Conservation (phyloP, 805 yeast genomes). For the Priceomyces medius region DNA sequence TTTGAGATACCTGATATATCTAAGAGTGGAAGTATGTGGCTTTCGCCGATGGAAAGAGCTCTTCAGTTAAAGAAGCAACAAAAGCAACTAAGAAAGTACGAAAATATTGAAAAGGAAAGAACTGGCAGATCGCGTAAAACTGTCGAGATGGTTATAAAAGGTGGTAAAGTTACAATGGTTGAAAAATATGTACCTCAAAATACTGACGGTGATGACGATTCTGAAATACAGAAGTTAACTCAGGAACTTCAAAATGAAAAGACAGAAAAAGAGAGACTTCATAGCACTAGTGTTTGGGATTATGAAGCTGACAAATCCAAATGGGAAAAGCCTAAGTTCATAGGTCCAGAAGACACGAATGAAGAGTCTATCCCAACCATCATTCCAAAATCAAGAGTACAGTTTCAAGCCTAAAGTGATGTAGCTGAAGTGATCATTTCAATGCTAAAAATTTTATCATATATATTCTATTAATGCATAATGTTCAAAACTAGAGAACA, state of each 20-base stretch:
- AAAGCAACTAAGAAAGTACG: constrained; percentile 61
- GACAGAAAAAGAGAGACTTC: constrained; percentile 27
- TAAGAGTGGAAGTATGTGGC: constrained; percentile 66
- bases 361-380: not conserved
- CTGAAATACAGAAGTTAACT: constrained; percentile 38
- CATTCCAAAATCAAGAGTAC: constrained; percentile 23
- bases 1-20: constrained; percentile 59
- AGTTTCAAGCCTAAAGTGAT: constrained; percentile 20
- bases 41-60: constrained; percentile 84
- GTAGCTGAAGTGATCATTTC: constrained; percentile 8
- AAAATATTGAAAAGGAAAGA: constrained; percentile 55
- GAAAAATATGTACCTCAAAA: constrained; percentile 35
- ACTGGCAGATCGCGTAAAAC: constrained; percentile 74
- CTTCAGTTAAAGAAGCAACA: constrained; percentile 85
- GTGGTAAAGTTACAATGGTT: constrained; percentile 73
- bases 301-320: constrained; percentile 50
- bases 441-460: not conserved
- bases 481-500: not conserved
- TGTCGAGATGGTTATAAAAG: constrained; percentile 72
- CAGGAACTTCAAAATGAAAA: constrained; percentile 24
- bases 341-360: constrained; percentile 8
- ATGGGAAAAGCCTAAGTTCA: constrained; percentile 56
- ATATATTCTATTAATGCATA: not conserved
- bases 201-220: constrained; percentile 21
- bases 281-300: constrained; percentile 55